A percentile compares a stretch with the other conserved stretches of the same genome.
Conservation (phyloP, 257 asterid species). For the Ballota nigra region DNA sequence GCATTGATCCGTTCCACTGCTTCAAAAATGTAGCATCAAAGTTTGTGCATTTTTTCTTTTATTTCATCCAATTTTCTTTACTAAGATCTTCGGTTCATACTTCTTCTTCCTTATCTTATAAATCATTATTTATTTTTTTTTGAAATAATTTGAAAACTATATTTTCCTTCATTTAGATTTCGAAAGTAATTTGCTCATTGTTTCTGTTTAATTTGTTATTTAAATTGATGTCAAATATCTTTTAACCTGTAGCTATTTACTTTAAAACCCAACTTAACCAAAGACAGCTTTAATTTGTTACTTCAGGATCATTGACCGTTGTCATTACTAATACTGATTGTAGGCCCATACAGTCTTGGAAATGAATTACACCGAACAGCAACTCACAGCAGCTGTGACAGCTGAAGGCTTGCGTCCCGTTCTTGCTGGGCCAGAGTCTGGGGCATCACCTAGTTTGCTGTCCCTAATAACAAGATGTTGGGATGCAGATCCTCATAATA, state of each 20-base stretch:
- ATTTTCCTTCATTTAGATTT: background rate
- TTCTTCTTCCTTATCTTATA: background rate
- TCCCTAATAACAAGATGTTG: too few relatives aligned
- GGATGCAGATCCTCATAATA: constrained; percentile 58
- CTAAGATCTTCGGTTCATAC: background rate
- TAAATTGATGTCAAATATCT: background rate
- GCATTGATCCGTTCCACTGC: too few relatives aligned
- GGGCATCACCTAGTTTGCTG: constrained; percentile 50
- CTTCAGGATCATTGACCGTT: background rate
- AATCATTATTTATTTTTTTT: too few relatives aligned
- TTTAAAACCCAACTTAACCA: background rate
- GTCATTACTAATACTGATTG: constrained; percentile 20
- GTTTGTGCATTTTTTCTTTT: background rate
- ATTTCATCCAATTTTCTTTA: background rate
- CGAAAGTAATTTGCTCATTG: background rate
- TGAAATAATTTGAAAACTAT: background rate
- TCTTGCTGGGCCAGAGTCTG: constrained; percentile 59
- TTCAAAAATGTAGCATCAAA: too few relatives aligned
- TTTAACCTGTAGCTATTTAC: background rate
- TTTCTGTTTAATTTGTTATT: background rate
- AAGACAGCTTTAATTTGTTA: background rate
- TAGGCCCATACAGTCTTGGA: constrained; percentile 98
- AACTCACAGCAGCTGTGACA: constrained; percentile 85
- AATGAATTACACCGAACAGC: constrained; percentile 93
- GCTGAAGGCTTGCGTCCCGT: constrained; percentile 80